Evolutionary conservation across 2,329 filamentous ascomycete species (phyloP), one percentile per base, ranked within the genome.

Genomic region (Fusarium sp.): DNA sequence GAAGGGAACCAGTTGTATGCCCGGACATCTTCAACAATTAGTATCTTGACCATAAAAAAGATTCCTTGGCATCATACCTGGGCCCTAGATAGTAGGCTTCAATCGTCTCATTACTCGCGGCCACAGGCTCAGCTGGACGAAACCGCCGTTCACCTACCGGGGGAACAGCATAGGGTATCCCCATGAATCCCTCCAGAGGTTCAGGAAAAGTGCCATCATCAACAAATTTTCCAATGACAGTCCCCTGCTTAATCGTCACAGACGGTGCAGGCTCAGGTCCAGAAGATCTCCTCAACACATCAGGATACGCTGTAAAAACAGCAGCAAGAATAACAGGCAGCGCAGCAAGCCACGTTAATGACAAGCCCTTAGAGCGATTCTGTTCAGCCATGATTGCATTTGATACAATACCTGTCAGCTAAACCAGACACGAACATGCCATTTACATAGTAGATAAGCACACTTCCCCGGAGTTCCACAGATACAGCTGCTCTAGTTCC

Each of bases 101-200:
- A 1, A 66, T 36, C 2, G 68, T 72, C 21, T 67, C 71, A 39
- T 79, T 75, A 10, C 75, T 71, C 9, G 56, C 49, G 14, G 71
- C 67, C 3, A 80, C 69, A 17, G 72, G 60, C 40, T 73, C 76
- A 3, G 82, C 75, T 11, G 73, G 79, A 7, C 68, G 76, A 58
- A 85, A 86, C 17, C 84, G 76, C 5, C 77, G 76, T 9, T 83
- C 73, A 4, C 80, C 82, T 21, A 76, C 73, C 5, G 84, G 83
- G n/a, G 82, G 80, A 10, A 81, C 67, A 0, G 82, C 83, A 71
- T 85, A 85, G 0, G 82, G 83, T 40, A 86, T 80, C 1, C 83
- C 83, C 44, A 84, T 77, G 62, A 86, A 86, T 3, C 76, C 73
- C 47, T 82, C 79, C 5, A 80, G 54, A 1, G 76, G 74, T n/a